Percentiles rank a stretch among this genome's conserved stretches.
These are phyloP conservation scores for Eutrema yunnanense DNA, from an alignment of 345 rosid species.

Conservation along the genomic window DNA sequence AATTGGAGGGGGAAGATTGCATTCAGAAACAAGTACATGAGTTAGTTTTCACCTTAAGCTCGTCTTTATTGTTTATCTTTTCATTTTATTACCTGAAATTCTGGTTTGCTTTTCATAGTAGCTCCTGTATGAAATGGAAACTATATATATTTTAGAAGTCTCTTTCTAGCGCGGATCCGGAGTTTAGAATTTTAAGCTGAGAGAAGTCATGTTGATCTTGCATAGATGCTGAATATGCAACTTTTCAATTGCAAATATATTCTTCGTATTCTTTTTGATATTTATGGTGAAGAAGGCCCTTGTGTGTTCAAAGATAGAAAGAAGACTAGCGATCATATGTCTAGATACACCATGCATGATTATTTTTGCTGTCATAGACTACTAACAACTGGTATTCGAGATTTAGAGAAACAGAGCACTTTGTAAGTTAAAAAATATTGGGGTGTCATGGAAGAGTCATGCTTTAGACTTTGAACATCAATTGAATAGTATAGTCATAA, in stretches of 20 bases:
- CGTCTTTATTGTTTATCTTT: constrained; percentile 6
- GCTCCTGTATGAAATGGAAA: not conserved
- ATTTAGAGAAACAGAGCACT: not conserved
- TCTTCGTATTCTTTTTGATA: not conserved
- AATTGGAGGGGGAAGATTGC: constrained; percentile 90
- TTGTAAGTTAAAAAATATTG: not conserved
- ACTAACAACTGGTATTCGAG: not conserved
- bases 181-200: not conserved
- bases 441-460: not conserved
- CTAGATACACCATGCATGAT: not conserved
- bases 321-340: not conserved
- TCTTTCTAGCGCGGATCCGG: not conserved
- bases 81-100: not conserved
- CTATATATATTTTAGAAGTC: constrained; percentile 6
- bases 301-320: not conserved
- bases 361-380: not conserved
- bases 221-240: constrained; percentile 8
- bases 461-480: not conserved
- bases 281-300: not conserved
- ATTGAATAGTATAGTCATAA: not conserved
- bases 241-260: not conserved
- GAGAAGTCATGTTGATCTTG: not conserved
- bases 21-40: constrained; percentile 93
- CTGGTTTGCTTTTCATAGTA: not conserved
- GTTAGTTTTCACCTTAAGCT: constrained; percentile 43